Base-by-base conservation (phyloP, 2,329 filamentous ascomycete genomes). In the Raffaelea arxii region DNA sequence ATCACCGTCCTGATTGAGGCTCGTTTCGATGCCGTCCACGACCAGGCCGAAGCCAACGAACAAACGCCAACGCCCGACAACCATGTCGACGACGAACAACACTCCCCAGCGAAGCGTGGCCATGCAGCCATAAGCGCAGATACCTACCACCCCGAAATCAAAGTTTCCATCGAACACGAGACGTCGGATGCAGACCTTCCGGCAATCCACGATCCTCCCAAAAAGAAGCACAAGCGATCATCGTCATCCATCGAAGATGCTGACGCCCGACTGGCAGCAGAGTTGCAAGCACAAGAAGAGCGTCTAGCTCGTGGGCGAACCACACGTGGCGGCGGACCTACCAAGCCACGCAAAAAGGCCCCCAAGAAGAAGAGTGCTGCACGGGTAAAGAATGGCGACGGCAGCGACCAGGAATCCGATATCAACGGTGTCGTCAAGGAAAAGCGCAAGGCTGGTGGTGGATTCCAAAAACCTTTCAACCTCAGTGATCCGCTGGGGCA, bases 211-310 rank as follows among this genome's bases (percentile, higher is more conserved):
- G 25, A 6, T 7, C 72, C 72, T 2, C 65, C 67, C 1, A 71
- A 69, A 53, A 86, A 82, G 61, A 88, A 87, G 66, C 84, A 84
- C 48, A 81, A 81, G 59, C 75, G 77, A 38, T 74, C 78, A 24
- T 69, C 68, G 14, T 66, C 71, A 32, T 68, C 67, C n/a, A 53
- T 56, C 9, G 75, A 78, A 54, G 87, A 94, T 53, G 83, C 86
- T 25, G 92, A 98, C 64, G 92, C 91, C 27, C 80, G 84, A 39
- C 78, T 91, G 51, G 92, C 92, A 1, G 89, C 89, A 16, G 80
- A 84, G 62, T 72, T 98, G 30, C 92, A 98, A 65, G 91, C 89
- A 0, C 86, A 97, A 63, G 88, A 96, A 67, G 94, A 97, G 64
- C 74, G 79, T 49, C 67, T 76, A 43, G 70, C 68, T 3, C 72